Percentiles rank a stretch among this genome's conserved stretches.
Conservation (phyloP, 306 rosid species). For the Vicia villosa region DNA sequence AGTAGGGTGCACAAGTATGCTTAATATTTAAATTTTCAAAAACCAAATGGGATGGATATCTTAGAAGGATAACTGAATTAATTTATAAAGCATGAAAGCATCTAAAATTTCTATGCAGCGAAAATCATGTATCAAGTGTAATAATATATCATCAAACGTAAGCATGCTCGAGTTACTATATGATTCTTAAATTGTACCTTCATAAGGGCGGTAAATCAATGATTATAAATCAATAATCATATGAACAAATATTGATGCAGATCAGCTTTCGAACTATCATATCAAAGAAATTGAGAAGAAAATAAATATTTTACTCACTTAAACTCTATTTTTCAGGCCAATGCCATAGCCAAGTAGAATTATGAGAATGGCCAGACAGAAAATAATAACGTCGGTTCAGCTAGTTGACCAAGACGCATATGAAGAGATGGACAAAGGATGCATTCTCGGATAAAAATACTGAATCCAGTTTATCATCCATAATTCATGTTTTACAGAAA, state of each 20-base stretch:
- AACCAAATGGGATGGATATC: conserved; percentile 5
- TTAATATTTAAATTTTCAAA: conserved; percentile 8
- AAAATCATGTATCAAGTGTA: conserved; percentile 11
- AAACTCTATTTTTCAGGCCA: not conserved
- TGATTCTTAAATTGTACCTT: not conserved
- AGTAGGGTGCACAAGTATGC: conserved; percentile 13
- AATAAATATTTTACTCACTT: not conserved
- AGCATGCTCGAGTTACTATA: not conserved
- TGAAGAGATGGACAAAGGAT: not conserved
- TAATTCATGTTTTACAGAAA: too few relatives aligned
- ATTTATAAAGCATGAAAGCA: conserved; percentile 11
- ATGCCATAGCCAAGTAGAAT: not conserved
- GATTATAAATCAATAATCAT: conserved; percentile 6
- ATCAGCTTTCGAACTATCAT: not conserved
- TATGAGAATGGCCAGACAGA: not conserved
- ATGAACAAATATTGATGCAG: conserved; percentile 24
- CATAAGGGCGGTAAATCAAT: conserved; percentile 27
- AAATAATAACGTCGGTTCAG: not conserved
- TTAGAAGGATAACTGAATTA: conserved; percentile 9
- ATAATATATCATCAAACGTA: conserved; percentile 17
- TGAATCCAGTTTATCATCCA: too few relatives aligned
- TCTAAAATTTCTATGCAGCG: conserved; percentile 1
- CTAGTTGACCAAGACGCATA: not conserved
- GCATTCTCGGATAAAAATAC: not conserved
- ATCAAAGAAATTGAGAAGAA: not conserved